Base-by-base conservation (phyloP, 495 filamentous ascomycete species). In the Barbatosphaeria neglecta region DNA sequence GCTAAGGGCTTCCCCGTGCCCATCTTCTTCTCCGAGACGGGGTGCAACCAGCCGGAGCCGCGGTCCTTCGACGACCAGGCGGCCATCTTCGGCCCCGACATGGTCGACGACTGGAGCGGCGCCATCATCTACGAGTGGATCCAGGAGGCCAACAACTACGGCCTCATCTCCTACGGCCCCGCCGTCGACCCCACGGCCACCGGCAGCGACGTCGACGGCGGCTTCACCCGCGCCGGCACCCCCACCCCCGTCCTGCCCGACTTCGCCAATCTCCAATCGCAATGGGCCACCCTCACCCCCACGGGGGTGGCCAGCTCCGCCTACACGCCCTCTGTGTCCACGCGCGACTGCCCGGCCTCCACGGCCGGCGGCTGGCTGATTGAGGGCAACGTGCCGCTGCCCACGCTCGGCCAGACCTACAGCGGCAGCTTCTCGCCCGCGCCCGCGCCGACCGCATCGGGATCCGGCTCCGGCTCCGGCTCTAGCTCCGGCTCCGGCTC, bases 71-170 rank as follows among this genome's bases (percentile, higher is more conserved):
- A 74, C 11, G 88, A 95, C 59, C 87, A 92, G 56, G 62, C 65
- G 6, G 76, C 84, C 40, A 87, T 95, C 48, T 81, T 93, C 52
- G 83, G 84, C 40, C 43, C 61, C 1, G 59, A 84, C 3, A 93
- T 95, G 88, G 62, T 65, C 6, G 61, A 67, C 45, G 76, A 80
- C 45, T 95, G 87, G 86, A 88, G 83, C 22, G 88, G 88, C 46
- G 68, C 83, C 25, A 88, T 93, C 47, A 69, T 90, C 51, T 94
- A 94, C 63, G 87, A 95, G 62, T 95, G 87, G 87, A 84, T 95
- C 46, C 64, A 89, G 57, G 88, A 93, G 62, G 68, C 75, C 39
- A 95, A 93, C 61, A 64, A 87, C 55, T 95, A 93, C 59, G 88
- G 88, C 44, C 68, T 95, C 28, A 78, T 95, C 59, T 82, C 73